phyloP scores from a whole-genome alignment of 345 rosid genomes.

The Garcia nutans region DNA sequence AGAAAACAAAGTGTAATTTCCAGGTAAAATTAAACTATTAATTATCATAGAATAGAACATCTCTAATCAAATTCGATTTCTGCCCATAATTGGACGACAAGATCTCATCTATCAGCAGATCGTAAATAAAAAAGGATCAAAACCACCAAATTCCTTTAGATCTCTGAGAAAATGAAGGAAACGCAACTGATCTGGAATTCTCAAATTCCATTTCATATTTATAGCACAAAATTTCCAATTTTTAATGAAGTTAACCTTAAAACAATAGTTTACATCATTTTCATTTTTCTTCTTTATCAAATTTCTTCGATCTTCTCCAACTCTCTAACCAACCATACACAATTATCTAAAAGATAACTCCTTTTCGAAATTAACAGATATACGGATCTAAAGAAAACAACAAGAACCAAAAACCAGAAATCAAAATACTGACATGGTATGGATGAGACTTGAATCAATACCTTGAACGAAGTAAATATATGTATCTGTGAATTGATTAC shows the following conservation, averaged over 20 bases:
- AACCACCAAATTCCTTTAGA: background rate
- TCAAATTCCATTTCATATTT: too few species aligned
- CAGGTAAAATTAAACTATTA: background rate
- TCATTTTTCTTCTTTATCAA: background rate
- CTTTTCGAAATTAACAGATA: background rate
- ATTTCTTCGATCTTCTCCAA: background rate
- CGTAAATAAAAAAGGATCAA: conserved; percentile 1
- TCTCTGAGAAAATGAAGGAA: background rate
- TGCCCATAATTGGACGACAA: background rate
- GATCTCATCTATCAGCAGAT: background rate
- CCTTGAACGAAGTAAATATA: conserved; percentile 22
- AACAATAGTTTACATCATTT: background rate
- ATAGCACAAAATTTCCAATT: background rate
- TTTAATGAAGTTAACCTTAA: background rate
- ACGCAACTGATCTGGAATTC: background rate
- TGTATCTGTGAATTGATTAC: background rate
- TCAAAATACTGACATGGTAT: background rate
- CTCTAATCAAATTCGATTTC: too few species aligned
- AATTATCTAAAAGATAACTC: background rate
- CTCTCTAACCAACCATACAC: conserved; percentile 8
- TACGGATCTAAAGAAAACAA: background rate
- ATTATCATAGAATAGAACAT: too few species aligned
- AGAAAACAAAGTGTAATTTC: background rate
- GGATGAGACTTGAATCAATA: background rate
- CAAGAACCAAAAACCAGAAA: background rate